Evolutionary conservation across 495 filamentous ascomycete genomes (phyloP).

Genomic region (Diplogelasinospora grovesii): DNA sequence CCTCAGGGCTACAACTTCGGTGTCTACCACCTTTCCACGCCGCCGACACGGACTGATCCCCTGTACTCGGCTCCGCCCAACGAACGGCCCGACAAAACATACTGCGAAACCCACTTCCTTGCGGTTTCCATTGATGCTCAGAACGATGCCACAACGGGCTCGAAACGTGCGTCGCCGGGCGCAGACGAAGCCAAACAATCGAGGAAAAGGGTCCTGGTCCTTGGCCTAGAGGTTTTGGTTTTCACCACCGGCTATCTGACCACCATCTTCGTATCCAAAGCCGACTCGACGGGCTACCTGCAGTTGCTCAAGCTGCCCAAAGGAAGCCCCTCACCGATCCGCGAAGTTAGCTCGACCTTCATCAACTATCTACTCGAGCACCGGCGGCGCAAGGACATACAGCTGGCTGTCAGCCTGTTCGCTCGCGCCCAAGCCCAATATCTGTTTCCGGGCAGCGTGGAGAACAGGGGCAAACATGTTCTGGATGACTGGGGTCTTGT

Average conservation of each 20-base stretch:
- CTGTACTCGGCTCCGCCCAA: conserved; percentile 75
- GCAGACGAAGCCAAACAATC: conserved; percentile 19
- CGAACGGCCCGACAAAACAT: conserved; percentile 63
- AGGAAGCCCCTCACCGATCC: conserved; percentile 63
- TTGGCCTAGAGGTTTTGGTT: conserved; percentile 56
- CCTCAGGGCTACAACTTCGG: conserved; percentile 63
- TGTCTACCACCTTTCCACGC: conserved; percentile 83
- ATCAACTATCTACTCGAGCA: conserved; percentile 64
- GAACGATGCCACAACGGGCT: background rate
- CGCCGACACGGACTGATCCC: conserved; percentile 61
- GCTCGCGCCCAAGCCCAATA: conserved; percentile 91
- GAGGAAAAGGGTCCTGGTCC: conserved; percentile 30
- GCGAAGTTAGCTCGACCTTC: conserved; percentile 66
- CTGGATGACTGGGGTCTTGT: conserved; percentile 83
- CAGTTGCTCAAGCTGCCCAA: conserved; percentile 54
- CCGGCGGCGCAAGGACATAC: conserved; percentile 58
- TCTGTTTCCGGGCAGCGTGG: conserved; percentile 83
- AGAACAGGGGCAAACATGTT: conserved; percentile 85
- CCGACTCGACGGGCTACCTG: conserved; percentile 89
- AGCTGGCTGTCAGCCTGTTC: conserved; percentile 81
- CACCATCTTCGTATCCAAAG: conserved; percentile 92
- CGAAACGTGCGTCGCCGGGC: conserved; percentile 24
- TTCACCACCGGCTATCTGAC: conserved; percentile 71
- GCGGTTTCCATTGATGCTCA: conserved; percentile 53
- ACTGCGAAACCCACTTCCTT: conserved; percentile 84